Base-by-base conservation (phyloP, 495 filamentous ascomycete species). In the Aspergillus leporis region DNA sequence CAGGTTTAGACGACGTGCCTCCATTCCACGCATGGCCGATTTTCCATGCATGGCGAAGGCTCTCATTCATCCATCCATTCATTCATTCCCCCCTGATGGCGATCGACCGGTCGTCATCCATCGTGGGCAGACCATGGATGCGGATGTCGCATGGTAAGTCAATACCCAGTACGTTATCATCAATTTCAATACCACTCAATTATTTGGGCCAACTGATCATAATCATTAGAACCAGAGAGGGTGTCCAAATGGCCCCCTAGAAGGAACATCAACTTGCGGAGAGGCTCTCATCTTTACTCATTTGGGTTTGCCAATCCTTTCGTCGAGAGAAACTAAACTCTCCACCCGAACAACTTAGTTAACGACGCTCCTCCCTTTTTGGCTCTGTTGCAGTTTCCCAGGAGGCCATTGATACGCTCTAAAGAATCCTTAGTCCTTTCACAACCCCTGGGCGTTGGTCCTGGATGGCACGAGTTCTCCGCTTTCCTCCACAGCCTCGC, bases 401-500 rank as follows among this genome's bases (percentile, higher is more conserved):
- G 1, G 38, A 16, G 38, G 16, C 14, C 12, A n/a, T 14, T 14
- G 9, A 41, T 18, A 6, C 38, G 16, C 38, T 18, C 38, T 16
- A 41, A 14, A 14, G 16, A 16, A 5, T 14, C 16, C 16, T 41
- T 41, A 41, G 38, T 41, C 38, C 38, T 2, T 1, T 18, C 14
- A 23, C 25, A 21, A 2, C 25, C 53, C 36, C 36, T 51, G 22
- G 32, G 22, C 41, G 38, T 25, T 45, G 47, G 43, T 31, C 7
- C 38, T 28, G 2, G 56, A 48, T 43, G 45, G 60, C 43, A 53
- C 58, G 56, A 59, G 61, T 53, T 61, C 55, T 66, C 61, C 61
- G 58, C 50, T 51, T 57, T 55, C 22, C 51, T 55, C 61, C 61
- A 50, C 51, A 59, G 51, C 51, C 34, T 55, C 23, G 51, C 22